phyloP scores from a whole-genome alignment of 1,284 basidiomycete genomes.

The Polyporus tsugae region DNA sequence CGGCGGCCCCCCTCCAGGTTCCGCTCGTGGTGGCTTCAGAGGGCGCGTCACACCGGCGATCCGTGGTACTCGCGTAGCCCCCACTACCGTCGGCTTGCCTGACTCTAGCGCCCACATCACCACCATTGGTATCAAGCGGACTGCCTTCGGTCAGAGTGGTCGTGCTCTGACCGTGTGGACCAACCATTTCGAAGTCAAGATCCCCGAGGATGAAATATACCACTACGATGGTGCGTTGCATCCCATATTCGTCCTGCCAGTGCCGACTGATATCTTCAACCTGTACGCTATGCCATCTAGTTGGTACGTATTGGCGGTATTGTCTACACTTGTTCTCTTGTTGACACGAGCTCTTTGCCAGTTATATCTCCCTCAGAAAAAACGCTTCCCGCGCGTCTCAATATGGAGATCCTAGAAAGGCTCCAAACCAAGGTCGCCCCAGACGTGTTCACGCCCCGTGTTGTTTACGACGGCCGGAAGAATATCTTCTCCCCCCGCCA shows the following conservation, averaged over 20 bases:
- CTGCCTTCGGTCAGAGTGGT: slow-evolving; percentile 67
- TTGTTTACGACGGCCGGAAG: slow-evolving; percentile 81
- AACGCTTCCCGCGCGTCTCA: slow-evolving; percentile 66
- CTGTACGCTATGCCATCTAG: slow-evolving; percentile 42
- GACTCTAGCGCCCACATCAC: slow-evolving; percentile 52
- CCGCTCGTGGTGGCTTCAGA: slow-evolving; percentile 22
- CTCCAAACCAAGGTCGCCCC: slow-evolving; percentile 66
- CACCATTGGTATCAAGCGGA: slow-evolving; percentile 69
- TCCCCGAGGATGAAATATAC: slow-evolving; percentile 68
- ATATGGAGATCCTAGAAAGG: slow-evolving; percentile 69
- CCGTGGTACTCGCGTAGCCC: background rate
- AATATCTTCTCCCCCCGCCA: slow-evolving; percentile 71
- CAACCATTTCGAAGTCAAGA: slow-evolving; percentile 69
- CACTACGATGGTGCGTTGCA: slow-evolving; percentile 75
- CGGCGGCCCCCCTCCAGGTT: slow-evolving; percentile 11
- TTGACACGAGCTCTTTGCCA: slow-evolving; percentile 35
- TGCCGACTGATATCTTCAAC: slow-evolving; percentile 11
- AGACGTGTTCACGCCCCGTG: slow-evolving; percentile 67
- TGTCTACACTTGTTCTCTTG: background rate
- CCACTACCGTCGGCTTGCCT: slow-evolving; percentile 30
- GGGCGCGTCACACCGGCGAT: slow-evolving; percentile 36
- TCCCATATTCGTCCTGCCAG: background rate
- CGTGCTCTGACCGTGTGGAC: slow-evolving; percentile 59
- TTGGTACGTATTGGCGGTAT: slow-evolving; percentile 56
- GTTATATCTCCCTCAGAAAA: slow-evolving; percentile 75